Evolutionary conservation across 352 stramenopile species (phyloP).

Genomic region (Pythium dissimile): DNA sequence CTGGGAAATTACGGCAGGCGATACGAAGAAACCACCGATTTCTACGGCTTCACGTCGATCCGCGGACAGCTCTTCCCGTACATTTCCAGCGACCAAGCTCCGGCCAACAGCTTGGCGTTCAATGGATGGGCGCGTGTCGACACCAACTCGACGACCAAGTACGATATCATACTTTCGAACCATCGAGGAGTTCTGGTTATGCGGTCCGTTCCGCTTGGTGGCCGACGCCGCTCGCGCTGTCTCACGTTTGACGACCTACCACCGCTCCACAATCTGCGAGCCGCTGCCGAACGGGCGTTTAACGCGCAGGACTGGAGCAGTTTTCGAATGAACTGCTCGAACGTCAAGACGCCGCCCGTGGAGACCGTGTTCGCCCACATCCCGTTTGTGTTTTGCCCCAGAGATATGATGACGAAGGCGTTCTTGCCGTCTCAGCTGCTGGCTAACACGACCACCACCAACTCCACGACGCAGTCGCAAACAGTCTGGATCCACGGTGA

Average conservation of each 20-base stretch:
- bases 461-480: background rate
- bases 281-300: slow-evolving; percentile 3
- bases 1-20: slow-evolving; percentile 10
- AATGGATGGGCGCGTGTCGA: slow-evolving; percentile 16
- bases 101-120: background rate
- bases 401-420: background rate
- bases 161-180: slow-evolving; percentile 16
- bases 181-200: slow-evolving; percentile 13
- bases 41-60: slow-evolving; percentile 16
- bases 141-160: slow-evolving; percentile 1
- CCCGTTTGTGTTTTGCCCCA: slow-evolving; percentile 21
- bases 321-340: slow-evolving; percentile 22
- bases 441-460: background rate
- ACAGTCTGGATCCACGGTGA: slow-evolving; percentile 17
- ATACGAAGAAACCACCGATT: slow-evolving; percentile 13
- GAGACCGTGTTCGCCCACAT: slow-evolving; percentile 18
- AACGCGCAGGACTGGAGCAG: slow-evolving; percentile 12
- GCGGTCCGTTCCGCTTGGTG: background rate
- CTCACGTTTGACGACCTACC: slow-evolving; percentile 11
- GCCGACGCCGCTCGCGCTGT: slow-evolving; percentile 5
- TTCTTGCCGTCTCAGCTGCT: background rate
- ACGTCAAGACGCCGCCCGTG: background rate
- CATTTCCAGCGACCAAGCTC: too few species aligned
- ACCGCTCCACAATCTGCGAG: slow-evolving; percentile 14
- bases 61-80: slow-evolving; percentile 15